These are phyloP conservation scores for Floccularia luteovirens DNA, from an alignment of 768 basidiomycete species.

Conservation along the genomic window DNA sequence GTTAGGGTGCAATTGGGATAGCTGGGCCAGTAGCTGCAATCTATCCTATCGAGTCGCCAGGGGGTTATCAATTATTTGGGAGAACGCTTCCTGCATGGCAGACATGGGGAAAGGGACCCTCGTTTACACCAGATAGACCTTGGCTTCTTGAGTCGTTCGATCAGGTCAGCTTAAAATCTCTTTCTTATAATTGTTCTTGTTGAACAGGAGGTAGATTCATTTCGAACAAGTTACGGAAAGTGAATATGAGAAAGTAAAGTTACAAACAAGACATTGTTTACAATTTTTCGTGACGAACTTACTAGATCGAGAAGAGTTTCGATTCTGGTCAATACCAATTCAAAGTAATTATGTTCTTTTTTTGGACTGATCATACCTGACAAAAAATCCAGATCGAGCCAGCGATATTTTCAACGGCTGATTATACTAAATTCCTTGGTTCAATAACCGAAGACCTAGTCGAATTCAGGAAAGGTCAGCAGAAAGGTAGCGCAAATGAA, in stretches of 20 bases:
- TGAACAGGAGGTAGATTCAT: conserved; percentile 26
- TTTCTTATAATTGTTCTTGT: not conserved
- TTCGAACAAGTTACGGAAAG: conserved; percentile 41
- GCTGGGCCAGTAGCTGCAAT: conserved; percentile 62
- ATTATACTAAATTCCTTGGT: conserved; percentile 34
- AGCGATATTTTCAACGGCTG: conserved; percentile 42
- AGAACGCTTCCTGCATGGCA: conserved; percentile 62
- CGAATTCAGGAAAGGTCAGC: conserved; percentile 33
- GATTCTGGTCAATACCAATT: conserved; percentile 46
- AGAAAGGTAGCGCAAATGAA: conserved; percentile 24
- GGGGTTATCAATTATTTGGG: conserved; percentile 60
- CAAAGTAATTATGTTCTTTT: conserved; percentile 22
- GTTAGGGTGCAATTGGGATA: conserved; percentile 61
- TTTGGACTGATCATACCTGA: conserved; percentile 5
- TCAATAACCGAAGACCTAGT: conserved; percentile 32
- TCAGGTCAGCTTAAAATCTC: conserved; percentile 27
- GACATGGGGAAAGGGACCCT: conserved; percentile 45
- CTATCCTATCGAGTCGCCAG: conserved; percentile 57
- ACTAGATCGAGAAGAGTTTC: conserved; percentile 42
- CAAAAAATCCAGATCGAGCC: conserved; percentile 32
- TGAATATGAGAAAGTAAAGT: conserved; percentile 38
- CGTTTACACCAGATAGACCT: conserved; percentile 38
- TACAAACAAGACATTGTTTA: no score
- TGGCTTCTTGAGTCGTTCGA: conserved; percentile 62
- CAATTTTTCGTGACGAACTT: not conserved